Conservation (phyloP, 2,329 filamentous ascomycete species). For the Fusarium musae region DNA sequence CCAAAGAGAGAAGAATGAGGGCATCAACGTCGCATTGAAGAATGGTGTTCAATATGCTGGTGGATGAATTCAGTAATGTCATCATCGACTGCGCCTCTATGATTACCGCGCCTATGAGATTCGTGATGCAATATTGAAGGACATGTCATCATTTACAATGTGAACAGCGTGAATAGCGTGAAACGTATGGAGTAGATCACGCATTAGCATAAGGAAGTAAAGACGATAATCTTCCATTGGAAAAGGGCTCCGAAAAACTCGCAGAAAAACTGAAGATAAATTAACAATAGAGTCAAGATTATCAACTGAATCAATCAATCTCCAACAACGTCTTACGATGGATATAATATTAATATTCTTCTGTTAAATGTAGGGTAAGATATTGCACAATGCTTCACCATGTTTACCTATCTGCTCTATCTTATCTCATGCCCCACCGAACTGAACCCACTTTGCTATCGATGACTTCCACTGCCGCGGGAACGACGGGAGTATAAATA, state of each 20-base stretch:
- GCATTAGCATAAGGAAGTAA: rapidly evolving
- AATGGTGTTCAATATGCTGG: not conserved
- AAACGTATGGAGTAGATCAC: too few species aligned
- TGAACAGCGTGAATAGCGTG: rapidly evolving
- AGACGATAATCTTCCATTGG: rapidly evolving
- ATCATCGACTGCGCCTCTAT: not conserved
- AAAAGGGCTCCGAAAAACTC: not conserved
- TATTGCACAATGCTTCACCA: not conserved
- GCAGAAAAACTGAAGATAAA: rapidly evolving
- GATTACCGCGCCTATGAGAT: not conserved
- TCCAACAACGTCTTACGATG: rapidly evolving
- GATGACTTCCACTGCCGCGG: not conserved
- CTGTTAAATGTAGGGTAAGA: not conserved
- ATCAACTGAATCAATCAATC: rapidly evolving
- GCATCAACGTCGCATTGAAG: not conserved
- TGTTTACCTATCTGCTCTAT: not conserved
- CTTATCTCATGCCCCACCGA: not conserved
- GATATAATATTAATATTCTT: rapidly evolving
- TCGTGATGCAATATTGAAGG: rapidly evolving
- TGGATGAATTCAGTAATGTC: not conserved
- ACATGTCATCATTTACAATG: not conserved
- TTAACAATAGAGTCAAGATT: rapidly evolving
- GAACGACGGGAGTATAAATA: not conserved
- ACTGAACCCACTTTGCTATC: not conserved
- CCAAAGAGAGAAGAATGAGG: not conserved